Percentiles rank a stretch among this genome's conserved stretches.
These are phyloP conservation scores for Podospora conica DNA, from an alignment of 495 filamentous ascomycete species.

Conservation along the genomic window DNA sequence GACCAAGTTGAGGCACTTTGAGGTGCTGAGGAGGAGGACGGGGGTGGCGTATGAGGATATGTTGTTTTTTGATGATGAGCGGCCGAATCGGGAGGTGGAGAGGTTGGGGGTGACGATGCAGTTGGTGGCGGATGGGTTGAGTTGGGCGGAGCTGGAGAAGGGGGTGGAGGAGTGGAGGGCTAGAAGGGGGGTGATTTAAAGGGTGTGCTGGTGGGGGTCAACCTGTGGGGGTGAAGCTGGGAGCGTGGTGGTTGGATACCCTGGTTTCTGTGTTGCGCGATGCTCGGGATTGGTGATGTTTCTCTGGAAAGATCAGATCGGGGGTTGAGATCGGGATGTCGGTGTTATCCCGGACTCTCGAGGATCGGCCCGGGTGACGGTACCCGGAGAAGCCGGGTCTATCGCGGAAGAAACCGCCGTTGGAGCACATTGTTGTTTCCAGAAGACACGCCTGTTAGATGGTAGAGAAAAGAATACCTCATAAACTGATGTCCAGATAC, in stretches of 20 bases:
- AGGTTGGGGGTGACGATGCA: constrained; percentile 76
- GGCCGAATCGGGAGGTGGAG: constrained; percentile 79
- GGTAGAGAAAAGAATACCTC: background rate
- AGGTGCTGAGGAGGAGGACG: constrained; percentile 59
- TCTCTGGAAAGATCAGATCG: background rate
- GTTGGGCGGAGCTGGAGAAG: constrained; percentile 68
- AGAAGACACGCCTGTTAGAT: background rate
- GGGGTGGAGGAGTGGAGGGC: constrained; percentile 75
- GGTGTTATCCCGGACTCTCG: background rate
- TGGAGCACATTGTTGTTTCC: background rate
- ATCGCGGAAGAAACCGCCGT: background rate
- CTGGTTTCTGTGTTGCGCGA: too few relatives aligned
- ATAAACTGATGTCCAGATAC: background rate
- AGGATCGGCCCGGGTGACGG: background rate
- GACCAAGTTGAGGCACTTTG: constrained; percentile 81
- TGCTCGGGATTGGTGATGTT: background rate
- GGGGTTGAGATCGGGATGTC: background rate
- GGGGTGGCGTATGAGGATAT: constrained; percentile 71
- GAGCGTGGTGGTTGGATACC: constrained; percentile 52
- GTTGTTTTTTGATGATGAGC: constrained; percentile 96
- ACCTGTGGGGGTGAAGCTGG: constrained; percentile 75
- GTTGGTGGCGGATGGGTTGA: constrained; percentile 71
- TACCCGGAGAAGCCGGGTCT: background rate
- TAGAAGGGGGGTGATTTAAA: constrained; percentile 65
- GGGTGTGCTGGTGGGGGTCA: constrained; percentile 70